phyloP scores from a whole-genome alignment of 2,329 filamentous ascomycete genomes.

The Trichoderma endophyticum region DNA sequence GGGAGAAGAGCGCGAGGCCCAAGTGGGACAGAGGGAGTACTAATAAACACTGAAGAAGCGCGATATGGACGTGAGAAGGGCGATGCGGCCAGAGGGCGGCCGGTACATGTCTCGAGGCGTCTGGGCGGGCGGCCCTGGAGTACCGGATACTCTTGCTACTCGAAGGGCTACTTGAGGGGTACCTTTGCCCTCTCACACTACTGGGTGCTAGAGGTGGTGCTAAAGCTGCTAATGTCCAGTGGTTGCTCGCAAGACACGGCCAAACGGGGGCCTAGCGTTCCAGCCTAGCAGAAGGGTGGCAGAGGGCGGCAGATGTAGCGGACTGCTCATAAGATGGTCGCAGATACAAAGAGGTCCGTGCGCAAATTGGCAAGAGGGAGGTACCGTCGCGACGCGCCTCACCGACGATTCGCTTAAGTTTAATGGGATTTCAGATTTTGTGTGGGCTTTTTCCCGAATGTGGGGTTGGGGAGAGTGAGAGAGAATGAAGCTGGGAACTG shows the following conservation, averaged over 20 bases:
- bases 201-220: background rate
- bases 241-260: background rate
- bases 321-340: background rate
- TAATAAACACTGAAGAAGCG: conserved; percentile 12
- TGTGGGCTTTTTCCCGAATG: background rate
- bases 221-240: background rate
- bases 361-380: background rate
- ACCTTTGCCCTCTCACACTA: background rate
- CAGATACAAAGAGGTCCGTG: background rate
- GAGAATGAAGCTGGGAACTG: background rate
- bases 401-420: background rate
- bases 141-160: background rate
- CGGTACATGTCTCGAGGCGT: background rate
- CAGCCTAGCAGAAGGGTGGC: background rate
- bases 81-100: background rate
- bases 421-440: background rate
- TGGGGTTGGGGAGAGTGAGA: background rate
- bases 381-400: conserved; percentile 4
- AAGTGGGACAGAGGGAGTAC: conserved; percentile 14
- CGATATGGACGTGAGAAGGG: conserved; percentile 4
- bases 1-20: conserved; percentile 7
- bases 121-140: background rate
- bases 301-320: background rate
- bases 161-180: background rate
- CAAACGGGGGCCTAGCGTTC: background rate